phyloP scores from a whole-genome alignment of 106 monocot genomes.

The Dendrobium officinale region DNA sequence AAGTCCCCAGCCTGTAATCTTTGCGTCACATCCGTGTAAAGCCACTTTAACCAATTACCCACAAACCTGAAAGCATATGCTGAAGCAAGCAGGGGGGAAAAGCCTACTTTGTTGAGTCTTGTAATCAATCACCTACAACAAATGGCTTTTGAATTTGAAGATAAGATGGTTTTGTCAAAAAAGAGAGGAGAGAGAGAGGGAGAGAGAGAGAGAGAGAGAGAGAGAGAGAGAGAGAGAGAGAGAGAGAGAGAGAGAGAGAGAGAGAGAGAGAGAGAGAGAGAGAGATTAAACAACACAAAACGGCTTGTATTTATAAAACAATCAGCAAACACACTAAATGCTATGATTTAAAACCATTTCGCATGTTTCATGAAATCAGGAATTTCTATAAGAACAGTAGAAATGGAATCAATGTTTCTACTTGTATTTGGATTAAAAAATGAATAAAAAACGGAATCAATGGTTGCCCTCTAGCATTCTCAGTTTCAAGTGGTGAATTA shows the following conservation, averaged over 20 bases:
- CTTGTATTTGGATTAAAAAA: no score
- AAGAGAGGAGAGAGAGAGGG: background rate
- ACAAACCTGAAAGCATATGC: conserved; percentile 98
- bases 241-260: no score
- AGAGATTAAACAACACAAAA: background rate
- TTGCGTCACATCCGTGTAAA: conserved; percentile 78
- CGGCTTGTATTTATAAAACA: background rate
- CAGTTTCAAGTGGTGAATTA: no score
- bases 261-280: background rate
- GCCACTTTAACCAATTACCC: conserved; percentile 93
- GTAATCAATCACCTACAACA: conserved; percentile 77
- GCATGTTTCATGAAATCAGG: background rate
- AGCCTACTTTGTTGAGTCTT: conserved; percentile 97
- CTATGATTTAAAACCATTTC: background rate
- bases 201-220: no score
- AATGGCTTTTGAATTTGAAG: background rate
- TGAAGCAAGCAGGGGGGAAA: conserved; percentile 90
- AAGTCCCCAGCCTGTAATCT: conserved; percentile 79
- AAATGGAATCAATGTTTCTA: background rate
- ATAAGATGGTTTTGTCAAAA: background rate
- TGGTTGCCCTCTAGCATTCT: no score
- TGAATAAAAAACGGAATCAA: no score
- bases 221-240: no score
- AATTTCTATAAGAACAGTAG: background rate
- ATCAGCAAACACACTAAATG: background rate